Base-by-base conservation (phyloP, 1,284 basidiomycete genomes). In the Ustilago hordei region DNA sequence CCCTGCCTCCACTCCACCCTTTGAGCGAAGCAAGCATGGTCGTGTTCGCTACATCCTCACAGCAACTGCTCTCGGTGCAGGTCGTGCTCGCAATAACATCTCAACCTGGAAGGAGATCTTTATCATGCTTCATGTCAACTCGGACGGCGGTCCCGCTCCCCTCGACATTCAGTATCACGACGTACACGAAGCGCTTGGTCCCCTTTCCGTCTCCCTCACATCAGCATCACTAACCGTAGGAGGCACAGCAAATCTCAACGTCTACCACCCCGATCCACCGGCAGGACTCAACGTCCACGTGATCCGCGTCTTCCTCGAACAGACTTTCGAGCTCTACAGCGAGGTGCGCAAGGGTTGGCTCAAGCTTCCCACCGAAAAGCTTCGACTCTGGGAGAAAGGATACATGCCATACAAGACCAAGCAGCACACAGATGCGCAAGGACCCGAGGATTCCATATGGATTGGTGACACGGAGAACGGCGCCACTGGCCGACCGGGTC, bases 151-250 rank as follows among this genome's bases (percentile, higher is more conserved):
- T 11, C 84, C 84, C 2, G 64, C 69, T 0, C 75, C 83, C 3
- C 68, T 86, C n/a, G 84, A 86, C 61, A 80, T 86, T 55, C 80
- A 79, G 47, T 85, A 81, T 54, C 75, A 81, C 63, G 84, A 85
- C 63, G 67, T 79, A 15, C 84, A 86, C 76, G 81, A 84, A 50
- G 79, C 84, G 15, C 70, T 86, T 12, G 82, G 83, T 2, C 70
- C 81, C 13, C 61, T 86, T 19, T 78, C 77, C 11, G 68, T 86
- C 59, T 77, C 80, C 0, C 73, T 86, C 13, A 81, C 81, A 8
- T 75, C 79, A 12, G 75, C 82, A n/a, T 81, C 78, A 4, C 69
- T 86, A 7, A 85, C 84, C 17, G 84, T 86, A 28, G 84, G 83
- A 43, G 83, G 83, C 13, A 83, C 81, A 3, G 76, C 77, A 17